phyloP scores from a whole-genome alignment of 2,329 filamentous ascomycete genomes.

The Aureobasidium pullulans region DNA sequence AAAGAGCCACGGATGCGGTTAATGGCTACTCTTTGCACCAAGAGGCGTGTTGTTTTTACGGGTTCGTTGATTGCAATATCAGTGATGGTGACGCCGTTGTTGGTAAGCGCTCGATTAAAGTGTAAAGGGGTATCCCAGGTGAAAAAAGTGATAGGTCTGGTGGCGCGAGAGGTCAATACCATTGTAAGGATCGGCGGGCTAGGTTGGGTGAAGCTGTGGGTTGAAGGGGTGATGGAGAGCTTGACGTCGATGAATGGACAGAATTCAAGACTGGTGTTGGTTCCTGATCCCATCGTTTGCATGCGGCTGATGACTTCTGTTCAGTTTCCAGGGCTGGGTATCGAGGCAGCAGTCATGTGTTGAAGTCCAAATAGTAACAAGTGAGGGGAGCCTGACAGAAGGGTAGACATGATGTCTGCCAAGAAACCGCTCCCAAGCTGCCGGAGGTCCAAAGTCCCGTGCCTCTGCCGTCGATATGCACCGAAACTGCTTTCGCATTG shows the following conservation, averaged over 20 bases:
- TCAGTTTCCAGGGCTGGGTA: no score
- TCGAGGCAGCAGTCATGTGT: no score
- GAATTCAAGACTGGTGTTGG: no score
- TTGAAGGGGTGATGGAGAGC: not conserved
- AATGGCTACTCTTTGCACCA: not conserved
- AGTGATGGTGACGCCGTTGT: not conserved
- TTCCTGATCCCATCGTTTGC: no score
- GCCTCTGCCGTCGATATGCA: no score
- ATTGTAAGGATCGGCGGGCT: not conserved
- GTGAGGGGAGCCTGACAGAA: no score
- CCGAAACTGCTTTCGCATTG: no score
- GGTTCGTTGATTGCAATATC: not conserved
- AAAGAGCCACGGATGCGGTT: not conserved
- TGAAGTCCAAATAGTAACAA: no score
- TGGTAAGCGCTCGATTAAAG: not conserved
- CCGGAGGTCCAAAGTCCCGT: no score
- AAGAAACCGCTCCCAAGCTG: no score
- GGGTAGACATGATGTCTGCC: no score
- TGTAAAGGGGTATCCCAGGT: not conserved
- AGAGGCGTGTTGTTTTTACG: not conserved
- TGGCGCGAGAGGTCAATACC: not conserved
- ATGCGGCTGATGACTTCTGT: no score
- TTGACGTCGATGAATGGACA: not conserved
- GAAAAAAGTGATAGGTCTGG: not conserved
- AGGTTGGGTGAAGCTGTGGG: not conserved